These are phyloP conservation scores for Jamesozyma hellenica DNA, from an alignment of 805 yeast species.

Conservation along the genomic window DNA sequence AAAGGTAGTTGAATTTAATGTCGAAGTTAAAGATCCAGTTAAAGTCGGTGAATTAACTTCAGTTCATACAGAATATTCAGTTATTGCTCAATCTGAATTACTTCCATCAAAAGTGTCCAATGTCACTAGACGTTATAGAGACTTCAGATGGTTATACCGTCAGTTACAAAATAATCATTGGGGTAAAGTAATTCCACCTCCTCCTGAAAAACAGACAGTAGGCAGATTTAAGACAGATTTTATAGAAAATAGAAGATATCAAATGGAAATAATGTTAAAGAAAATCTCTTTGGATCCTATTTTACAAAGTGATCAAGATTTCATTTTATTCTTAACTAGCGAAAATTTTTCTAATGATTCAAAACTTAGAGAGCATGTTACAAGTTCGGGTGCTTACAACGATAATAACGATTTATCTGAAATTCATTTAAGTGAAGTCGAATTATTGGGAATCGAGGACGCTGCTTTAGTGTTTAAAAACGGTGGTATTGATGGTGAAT, in stretches of 20 bases:
- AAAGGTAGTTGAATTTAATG: conserved; percentile 34
- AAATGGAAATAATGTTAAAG: conserved; percentile 75
- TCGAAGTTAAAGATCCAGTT: conserved; percentile 80
- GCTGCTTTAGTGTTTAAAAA: conserved; percentile 19
- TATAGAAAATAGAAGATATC: conserved; percentile 73
- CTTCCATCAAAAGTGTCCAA: conserved; percentile 19
- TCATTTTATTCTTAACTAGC: conserved; percentile 66
- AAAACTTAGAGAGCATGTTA: conserved; percentile 54
- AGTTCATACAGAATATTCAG: conserved; percentile 81
- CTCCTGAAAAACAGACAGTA: conserved; percentile 87
- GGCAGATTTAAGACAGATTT: conserved; percentile 88
- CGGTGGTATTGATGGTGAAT: conserved; percentile 38
- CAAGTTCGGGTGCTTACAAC: conserved; percentile 43
- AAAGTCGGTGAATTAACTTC: conserved; percentile 85
- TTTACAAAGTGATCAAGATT: conserved; percentile 65
- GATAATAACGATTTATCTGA: conserved; percentile 33
- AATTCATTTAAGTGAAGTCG: conserved; percentile 26
- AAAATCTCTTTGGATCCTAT: conserved; percentile 50
- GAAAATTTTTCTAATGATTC: conserved; percentile 60
- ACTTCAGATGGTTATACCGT: conserved; percentile 88
- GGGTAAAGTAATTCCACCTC: conserved; percentile 88
- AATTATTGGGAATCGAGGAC: conserved; percentile 27
- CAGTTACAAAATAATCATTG: conserved; percentile 81
- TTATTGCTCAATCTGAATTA: conserved; percentile 46
- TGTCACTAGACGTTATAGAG: conserved; percentile 81